phyloP scores from a whole-genome alignment of 1,284 basidiomycete genomes.

The Neolentinus lepideus region DNA sequence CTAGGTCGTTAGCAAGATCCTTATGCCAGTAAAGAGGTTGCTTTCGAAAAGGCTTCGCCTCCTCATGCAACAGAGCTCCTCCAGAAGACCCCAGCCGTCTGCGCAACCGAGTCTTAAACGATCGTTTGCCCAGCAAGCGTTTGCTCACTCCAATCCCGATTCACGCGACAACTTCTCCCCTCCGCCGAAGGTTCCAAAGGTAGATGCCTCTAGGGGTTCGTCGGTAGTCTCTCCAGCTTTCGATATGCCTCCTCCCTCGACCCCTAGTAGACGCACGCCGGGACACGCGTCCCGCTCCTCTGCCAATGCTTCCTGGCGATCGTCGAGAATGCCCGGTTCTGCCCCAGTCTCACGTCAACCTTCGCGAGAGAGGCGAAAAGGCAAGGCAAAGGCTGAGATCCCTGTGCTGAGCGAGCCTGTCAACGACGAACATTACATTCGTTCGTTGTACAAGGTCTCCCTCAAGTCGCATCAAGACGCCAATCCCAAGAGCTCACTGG shows the following conservation, averaged over 20 bases:
- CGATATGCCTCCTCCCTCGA: background rate
- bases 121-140: slow-evolving; percentile 29
- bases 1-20: background rate
- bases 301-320: background rate
- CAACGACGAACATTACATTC: slow-evolving; percentile 22
- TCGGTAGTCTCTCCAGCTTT: background rate
- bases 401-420: slow-evolving; percentile 16
- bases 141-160: slow-evolving; percentile 4
- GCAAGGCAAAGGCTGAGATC: background rate
- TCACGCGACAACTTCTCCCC: background rate
- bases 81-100: slow-evolving; percentile 19
- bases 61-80: slow-evolving; percentile 49
- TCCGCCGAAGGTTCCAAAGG: background rate
- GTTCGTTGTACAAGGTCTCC: slow-evolving; percentile 18
- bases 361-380: background rate
- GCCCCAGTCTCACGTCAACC: background rate
- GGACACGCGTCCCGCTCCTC: background rate
- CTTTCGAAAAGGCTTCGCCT: slow-evolving; percentile 42
- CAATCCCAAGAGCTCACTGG: slow-evolving; percentile 40
- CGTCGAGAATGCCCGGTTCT: background rate
- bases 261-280: background rate
- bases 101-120: slow-evolving; percentile 26
- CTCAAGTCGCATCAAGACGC: slow-evolving; percentile 22
- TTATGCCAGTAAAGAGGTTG: slow-evolving; percentile 7
- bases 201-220: background rate